These are phyloP conservation scores for Apiospora kogelbergensis DNA, from an alignment of 2,329 filamentous ascomycete species.

Conservation along the genomic window DNA sequence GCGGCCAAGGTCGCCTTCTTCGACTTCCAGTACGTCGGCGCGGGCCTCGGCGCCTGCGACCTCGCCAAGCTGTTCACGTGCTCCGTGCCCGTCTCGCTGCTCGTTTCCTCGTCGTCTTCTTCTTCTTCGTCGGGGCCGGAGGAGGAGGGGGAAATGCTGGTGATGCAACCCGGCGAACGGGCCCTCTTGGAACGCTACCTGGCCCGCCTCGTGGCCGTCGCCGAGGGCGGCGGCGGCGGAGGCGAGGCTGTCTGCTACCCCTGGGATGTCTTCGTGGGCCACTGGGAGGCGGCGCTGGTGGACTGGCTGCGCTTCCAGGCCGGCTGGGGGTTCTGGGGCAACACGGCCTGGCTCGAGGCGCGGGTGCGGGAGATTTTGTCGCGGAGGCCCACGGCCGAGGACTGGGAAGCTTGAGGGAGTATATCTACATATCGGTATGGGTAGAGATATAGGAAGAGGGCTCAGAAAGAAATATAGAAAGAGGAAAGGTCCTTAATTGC, in stretches of 20 bases:
- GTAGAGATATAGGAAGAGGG: no score
- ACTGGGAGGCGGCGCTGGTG: conserved; percentile 67
- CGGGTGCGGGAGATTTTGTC: conserved; percentile 49
- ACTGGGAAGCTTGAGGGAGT: no score
- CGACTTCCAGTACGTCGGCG: conserved; percentile 68
- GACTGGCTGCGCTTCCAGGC: conserved; percentile 66
- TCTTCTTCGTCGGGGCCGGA: conserved; percentile 38
- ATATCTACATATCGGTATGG: no score
- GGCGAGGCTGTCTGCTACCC: conserved; percentile 46
- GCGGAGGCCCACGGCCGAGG: conserved; percentile 29
- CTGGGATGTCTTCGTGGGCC: conserved; percentile 53
- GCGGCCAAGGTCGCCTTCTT: conserved; percentile 61
- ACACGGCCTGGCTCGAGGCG: conserved; percentile 57
- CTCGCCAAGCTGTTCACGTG: conserved; percentile 68
- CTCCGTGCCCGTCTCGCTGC: conserved; percentile 57
- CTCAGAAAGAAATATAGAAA: conserved; percentile 33
- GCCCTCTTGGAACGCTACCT: conserved; percentile 52
- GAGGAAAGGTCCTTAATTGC: no score
- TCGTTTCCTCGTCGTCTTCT: conserved; percentile 35
- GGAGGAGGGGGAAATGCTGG: no score
- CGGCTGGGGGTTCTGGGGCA: conserved; percentile 62
- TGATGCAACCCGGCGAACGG: conserved; percentile 52
- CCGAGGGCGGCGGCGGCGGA: conserved; percentile 14
- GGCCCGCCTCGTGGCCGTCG: conserved; percentile 26
- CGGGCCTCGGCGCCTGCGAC: conserved; percentile 65